Conservation (phyloP, 345 rosid genomes). For the Salix brachista region DNA sequence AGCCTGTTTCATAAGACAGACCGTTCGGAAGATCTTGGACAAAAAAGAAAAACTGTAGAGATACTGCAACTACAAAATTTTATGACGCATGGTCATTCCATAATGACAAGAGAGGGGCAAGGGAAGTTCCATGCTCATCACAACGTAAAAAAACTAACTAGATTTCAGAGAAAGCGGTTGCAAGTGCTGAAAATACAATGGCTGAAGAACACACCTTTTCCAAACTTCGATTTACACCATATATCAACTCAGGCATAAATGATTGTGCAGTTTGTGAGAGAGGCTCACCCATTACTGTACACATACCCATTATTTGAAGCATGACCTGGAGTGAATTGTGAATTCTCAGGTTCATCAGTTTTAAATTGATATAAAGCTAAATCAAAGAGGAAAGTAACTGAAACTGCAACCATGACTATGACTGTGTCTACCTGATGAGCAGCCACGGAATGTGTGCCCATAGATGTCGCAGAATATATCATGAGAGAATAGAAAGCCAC, state of each 20-base stretch:
- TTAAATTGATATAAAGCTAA: not conserved
- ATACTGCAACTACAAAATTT: slow-evolving; percentile 1
- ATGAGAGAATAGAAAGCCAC: slow-evolving; percentile 75
- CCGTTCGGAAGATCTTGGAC: too few relatives aligned
- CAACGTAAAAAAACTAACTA: not conserved
- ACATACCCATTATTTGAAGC: slow-evolving; percentile 64
- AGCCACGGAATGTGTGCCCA: slow-evolving; percentile 71
- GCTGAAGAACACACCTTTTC: slow-evolving; percentile 39
- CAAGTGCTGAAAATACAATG: not conserved
- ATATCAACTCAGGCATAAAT: slow-evolving; percentile 82
- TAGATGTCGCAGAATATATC: slow-evolving; percentile 74
- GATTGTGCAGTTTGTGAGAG: slow-evolving; percentile 96
- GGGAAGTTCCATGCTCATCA: not conserved
- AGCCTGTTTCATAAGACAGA: slow-evolving; percentile 45
- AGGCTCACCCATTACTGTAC: slow-evolving; percentile 78
- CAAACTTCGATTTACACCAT: slow-evolving; percentile 59
- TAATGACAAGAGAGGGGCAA: not conserved
- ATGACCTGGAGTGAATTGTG: slow-evolving; percentile 44
- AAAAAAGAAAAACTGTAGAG: not conserved
- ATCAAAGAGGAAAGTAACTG: not conserved
- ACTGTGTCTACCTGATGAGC: slow-evolving; percentile 76
- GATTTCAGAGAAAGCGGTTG: not conserved
- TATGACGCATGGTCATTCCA: not conserved
- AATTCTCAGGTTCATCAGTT: not conserved
- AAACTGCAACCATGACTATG: not conserved